Evolutionary conservation across 1,284 basidiomycete genomes (phyloP).

Genomic region (Ceratobasidium sp.): DNA sequence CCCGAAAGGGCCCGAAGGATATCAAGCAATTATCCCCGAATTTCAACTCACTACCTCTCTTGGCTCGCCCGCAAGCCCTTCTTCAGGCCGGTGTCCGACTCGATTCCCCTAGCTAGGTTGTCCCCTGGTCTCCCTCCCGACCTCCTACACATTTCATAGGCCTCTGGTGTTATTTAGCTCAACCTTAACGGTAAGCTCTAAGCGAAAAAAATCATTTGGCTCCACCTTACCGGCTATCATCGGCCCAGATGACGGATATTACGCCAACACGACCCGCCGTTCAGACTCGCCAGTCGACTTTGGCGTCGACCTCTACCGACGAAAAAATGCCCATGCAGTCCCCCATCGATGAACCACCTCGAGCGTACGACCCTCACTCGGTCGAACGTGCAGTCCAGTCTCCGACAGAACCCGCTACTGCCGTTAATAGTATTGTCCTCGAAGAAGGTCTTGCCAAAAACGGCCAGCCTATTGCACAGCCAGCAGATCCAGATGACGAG

Average conservation of each 20-base stretch:
- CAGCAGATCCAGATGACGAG: not conserved
- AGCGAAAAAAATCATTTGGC: not conserved
- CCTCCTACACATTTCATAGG: not conserved
- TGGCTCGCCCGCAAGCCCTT: constrained; percentile 18
- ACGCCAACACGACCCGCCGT: constrained; percentile 4
- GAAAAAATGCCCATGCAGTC: not conserved
- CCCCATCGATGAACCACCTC: constrained; percentile 11
- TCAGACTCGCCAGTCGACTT: constrained; percentile 2
- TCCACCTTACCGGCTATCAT: constrained; percentile 21
- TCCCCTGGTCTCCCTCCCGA: not conserved
- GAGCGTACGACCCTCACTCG: constrained; percentile 24
- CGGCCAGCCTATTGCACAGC: not conserved
- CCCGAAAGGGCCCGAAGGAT: constrained; percentile 26
- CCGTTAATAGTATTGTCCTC: constrained; percentile 35
- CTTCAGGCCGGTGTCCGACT: constrained; percentile 7
- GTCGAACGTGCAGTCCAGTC: constrained; percentile 24
- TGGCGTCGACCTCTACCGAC: constrained; percentile 9
- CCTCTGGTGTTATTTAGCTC: not conserved
- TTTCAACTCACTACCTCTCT: not conserved
- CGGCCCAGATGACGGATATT: constrained; percentile 21
- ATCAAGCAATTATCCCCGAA: constrained; percentile 22
- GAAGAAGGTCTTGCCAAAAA: constrained; percentile 26
- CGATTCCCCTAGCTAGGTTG: not conserved
- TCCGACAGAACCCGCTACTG: constrained; percentile 22
- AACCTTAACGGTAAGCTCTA: constrained; percentile 22